Evolutionary conservation across 495 filamentous ascomycete genomes (phyloP), one percentile per base, ranked within the genome.

Genomic region (Neurospora pannonica): DNA sequence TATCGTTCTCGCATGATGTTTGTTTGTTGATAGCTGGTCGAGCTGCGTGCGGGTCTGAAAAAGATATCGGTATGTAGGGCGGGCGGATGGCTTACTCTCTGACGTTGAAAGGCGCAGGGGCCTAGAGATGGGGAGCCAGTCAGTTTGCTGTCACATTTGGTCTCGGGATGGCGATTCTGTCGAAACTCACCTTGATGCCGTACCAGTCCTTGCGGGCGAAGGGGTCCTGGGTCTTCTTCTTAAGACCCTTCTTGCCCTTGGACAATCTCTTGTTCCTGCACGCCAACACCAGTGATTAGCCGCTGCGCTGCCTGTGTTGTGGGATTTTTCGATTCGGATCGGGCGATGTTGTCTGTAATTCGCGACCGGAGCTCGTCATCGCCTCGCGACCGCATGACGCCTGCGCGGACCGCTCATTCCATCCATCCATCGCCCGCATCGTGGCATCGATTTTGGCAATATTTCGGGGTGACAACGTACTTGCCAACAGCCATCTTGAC

Each of bases 181-280:
- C 31, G 70, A 39, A 38, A 78, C 87, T 81, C 83, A 94, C 93
- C 93, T 98, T 98, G 85, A 99, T 90, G 77, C 92, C 92, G 88
- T 94, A 99, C 92, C 97, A 98, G 85, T 98, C 95, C 89, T 99
- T 99, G 81, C 95, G 91, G 81, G 94, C 88, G 88, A 99, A 99
- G 79, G 96, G 97, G 84, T 99, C 96, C 83, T 94, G 91, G 73
- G 93, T 91, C 87, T 93, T 95, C 96, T 99, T 99, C 93, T 99
- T 99, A 81, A 99, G 90, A 84, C 96, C 96, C 91, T 99, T 99
- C 93, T 99, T 99, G 88, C 96, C 97, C 89, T 99, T 99, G 71
- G 96, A 98, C 88, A 99, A 90, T 86, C 96, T 93, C 94, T 99
- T 98, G 90, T 99, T 99, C 92, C 97, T 99, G 82, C 86, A 81